phyloP scores from a whole-genome alignment of 139 green algal species.

The Auxenochlorella protothecoides region DNA sequence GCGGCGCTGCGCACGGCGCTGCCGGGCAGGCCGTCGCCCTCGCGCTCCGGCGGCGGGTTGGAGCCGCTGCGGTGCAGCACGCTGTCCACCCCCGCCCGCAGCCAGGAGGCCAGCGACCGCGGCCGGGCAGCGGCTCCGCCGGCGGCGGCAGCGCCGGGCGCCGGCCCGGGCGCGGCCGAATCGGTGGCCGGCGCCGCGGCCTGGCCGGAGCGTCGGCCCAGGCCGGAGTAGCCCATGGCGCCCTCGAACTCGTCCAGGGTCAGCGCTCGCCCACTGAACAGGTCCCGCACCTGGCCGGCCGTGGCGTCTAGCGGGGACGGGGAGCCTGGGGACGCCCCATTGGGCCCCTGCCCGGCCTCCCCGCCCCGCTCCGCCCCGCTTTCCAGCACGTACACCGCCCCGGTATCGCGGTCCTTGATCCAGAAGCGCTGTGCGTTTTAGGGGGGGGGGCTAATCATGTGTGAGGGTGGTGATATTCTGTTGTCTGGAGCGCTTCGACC shows the following conservation, averaged over 20 bases:
- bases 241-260: conserved; percentile 36
- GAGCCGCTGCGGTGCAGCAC: no score
- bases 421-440: conserved; percentile 13
- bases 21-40: no score
- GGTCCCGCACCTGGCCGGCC: conserved; percentile 7
- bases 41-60: no score
- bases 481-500: no score
- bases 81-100: no score
- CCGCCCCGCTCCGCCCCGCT: not conserved
- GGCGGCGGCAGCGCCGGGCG: no score
- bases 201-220: not conserved
- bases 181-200: not conserved
- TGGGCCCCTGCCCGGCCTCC: not conserved
- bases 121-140: no score
- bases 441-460: not conserved
- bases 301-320: not conserved
- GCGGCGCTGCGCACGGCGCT: no score
- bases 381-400: conserved; percentile 33
- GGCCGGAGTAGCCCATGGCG: conserved; percentile 13
- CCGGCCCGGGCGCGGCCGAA: no score
- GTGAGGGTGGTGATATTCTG: no score
- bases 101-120: no score
- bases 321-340: no score
- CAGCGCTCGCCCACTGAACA: conserved; percentile 14
- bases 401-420: conserved; percentile 43